Evolutionary conservation across 345 rosid genomes (phyloP).

Genomic region (Dipteronia sinensis): DNA sequence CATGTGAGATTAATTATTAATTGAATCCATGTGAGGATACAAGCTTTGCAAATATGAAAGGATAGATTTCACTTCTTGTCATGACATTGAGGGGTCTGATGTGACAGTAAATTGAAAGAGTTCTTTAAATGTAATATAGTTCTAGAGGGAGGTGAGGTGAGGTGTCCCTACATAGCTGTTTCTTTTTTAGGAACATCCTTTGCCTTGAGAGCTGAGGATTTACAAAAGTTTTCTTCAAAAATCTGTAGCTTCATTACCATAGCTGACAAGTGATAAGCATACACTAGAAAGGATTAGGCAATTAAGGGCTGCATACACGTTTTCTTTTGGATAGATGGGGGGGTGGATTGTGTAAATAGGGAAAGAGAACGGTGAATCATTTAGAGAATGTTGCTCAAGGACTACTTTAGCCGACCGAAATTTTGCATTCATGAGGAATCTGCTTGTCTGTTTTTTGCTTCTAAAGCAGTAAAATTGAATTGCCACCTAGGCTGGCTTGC

Average conservation of each 20-base stretch:
- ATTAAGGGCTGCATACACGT: not conserved
- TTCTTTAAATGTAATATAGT: not conserved
- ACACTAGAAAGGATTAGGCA: not conserved
- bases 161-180: not conserved
- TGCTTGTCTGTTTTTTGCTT: not conserved
- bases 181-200: not conserved
- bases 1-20: not conserved
- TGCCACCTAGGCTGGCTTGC: constrained; percentile 4
- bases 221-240: not conserved
- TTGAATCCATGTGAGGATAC: not conserved
- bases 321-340: not conserved
- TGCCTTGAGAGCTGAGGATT: not conserved
- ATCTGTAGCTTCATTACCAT: not conserved
- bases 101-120: not conserved
- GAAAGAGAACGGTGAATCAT: not conserved
- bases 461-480: not conserved
- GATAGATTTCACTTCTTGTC: not conserved
- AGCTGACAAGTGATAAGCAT: not conserved
- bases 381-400: not conserved
- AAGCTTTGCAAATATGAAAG: not conserved
- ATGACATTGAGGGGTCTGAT: not conserved
- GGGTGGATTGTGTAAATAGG: not conserved
- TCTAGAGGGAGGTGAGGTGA: constrained; percentile 3
- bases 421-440: not conserved
- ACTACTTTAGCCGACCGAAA: not conserved